Base-by-base conservation (phyloP, 2,329 filamentous ascomycete species). In the Sarocladiaceae sp. region DNA sequence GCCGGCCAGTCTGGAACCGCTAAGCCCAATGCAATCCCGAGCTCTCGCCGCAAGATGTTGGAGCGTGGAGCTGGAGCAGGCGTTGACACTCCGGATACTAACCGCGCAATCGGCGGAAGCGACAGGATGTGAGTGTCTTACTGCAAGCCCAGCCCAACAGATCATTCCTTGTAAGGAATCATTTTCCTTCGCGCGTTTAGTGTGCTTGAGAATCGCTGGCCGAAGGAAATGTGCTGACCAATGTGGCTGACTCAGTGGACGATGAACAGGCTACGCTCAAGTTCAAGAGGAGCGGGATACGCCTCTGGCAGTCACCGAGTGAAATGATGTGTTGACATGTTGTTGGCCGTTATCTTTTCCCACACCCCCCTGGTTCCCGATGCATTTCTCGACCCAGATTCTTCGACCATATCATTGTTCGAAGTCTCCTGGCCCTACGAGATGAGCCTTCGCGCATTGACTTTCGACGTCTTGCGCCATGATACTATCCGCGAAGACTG, bases 61-160 rank as follows among this genome's bases (percentile, higher is more conserved):
- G 88, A 87, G 68, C 83, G 83, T 65, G 79, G 78, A 53, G 62
- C 71, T 68, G 78, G 75, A 64, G 73, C 74, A 62, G 73, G 74
- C 59, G 78, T 82, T 63, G 83, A 89, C 68, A 84, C 82, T 70
- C 83, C 84, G 62, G 85, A 88, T 66, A 84, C 84, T 72, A 86
- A 80, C 78, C 83, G 86, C 73, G 84, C 84, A 73, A 82, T 88
- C 67, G 86, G 85, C 71, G 85, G 86, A 75, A 90, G 86, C 80
- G 87, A 90, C 78, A 87, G 90, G 88, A 96, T 96, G 91, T 96
- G 89, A 96, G 91, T 95, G 37, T 44, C 25, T n/a, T 46, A 31
- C 46, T 28, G 79, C 73, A 77, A 74, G 77, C 74, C 71, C 70
- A 71, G 66, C 69, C 57, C 59, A 59, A 49, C 55, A 48, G 48